These are phyloP conservation scores for Draba incana DNA, from an alignment of 345 rosid genomes.

Conservation along the genomic window DNA sequence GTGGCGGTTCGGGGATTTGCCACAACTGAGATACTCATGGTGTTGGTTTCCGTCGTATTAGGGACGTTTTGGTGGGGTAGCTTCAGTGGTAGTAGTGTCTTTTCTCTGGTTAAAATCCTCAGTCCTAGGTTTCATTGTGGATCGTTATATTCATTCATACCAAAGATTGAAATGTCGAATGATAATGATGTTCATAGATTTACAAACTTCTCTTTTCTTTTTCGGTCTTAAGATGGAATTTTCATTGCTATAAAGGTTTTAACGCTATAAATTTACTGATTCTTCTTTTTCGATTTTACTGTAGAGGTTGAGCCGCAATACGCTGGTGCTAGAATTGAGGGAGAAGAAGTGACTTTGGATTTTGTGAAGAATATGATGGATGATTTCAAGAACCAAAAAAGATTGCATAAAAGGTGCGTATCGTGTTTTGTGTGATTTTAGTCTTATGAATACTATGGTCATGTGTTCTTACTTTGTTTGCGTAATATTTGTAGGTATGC, in stretches of 20 bases:
- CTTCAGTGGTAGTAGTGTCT: conserved; percentile 71
- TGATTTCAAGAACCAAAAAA: conserved; percentile 85
- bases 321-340: conserved; percentile 91
- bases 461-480: conserved; percentile 19
- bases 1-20: conserved; percentile 68
- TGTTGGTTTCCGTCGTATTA: conserved; percentile 74
- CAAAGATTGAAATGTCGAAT: not conserved
- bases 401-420: conserved; percentile 80
- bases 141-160: conserved; percentile 14
- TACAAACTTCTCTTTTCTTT: not conserved
- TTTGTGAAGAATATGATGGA: conserved; percentile 96
- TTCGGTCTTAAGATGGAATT: not conserved
- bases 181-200: conserved; percentile 20
- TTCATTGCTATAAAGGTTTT: not conserved
- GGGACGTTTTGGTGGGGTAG: conserved; percentile 86
- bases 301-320: conserved; percentile 98
- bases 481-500: conserved; percentile 70
- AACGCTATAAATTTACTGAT: not conserved
- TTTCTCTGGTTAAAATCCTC: conserved; percentile 50
- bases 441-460: conserved; percentile 14
- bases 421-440: conserved; percentile 18
- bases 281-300: conserved; percentile 34
- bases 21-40: conserved; percentile 66
- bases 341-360: conserved; percentile 81
- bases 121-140: conserved; percentile 25